Conservation (phyloP, 192 early-diverging fungal species). For the Jimgerdemannia flammicorona region DNA sequence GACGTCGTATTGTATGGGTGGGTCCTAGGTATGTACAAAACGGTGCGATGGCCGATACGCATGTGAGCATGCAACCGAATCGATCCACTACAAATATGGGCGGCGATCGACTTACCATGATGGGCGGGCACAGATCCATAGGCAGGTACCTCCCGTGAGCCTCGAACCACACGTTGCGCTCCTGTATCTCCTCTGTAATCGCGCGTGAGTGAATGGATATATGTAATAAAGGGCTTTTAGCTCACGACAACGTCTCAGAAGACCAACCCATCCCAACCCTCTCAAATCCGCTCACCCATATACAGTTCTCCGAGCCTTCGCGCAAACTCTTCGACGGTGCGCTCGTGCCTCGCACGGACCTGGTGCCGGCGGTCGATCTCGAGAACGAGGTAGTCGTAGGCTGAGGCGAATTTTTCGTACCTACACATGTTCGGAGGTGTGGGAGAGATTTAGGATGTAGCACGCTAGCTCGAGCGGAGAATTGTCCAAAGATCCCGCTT, state of each 20-base stretch:
- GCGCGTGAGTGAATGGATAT: neutral
- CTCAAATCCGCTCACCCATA: constrained; percentile 5
- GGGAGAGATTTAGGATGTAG: neutral
- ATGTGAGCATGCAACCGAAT: too few relatives aligned
- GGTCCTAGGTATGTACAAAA: neutral
- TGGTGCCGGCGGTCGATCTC: constrained; percentile 31
- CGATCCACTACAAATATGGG: too few relatives aligned
- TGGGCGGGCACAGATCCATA: neutral
- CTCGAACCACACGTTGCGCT: neutral
- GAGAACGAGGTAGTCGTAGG: constrained; percentile 26
- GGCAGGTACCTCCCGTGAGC: neutral
- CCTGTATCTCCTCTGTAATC: neutral
- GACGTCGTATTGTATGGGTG: neutral
- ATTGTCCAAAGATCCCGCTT: neutral
- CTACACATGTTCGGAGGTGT: constrained; percentile 7
- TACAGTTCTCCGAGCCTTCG: constrained; percentile 13
- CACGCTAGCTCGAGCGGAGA: neutral
- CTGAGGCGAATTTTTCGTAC: constrained; percentile 35
- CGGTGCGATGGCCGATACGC: too few relatives aligned
- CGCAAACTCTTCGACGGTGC: constrained; percentile 18
- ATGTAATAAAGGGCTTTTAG: neutral
- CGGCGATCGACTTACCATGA: neutral
- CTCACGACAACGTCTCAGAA: too few relatives aligned
- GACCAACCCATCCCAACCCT: too few relatives aligned
- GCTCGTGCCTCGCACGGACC: constrained; percentile 16